Evolutionary conservation across 169 alveolate species (phyloP).

Genomic region (Theileria sp.): DNA sequence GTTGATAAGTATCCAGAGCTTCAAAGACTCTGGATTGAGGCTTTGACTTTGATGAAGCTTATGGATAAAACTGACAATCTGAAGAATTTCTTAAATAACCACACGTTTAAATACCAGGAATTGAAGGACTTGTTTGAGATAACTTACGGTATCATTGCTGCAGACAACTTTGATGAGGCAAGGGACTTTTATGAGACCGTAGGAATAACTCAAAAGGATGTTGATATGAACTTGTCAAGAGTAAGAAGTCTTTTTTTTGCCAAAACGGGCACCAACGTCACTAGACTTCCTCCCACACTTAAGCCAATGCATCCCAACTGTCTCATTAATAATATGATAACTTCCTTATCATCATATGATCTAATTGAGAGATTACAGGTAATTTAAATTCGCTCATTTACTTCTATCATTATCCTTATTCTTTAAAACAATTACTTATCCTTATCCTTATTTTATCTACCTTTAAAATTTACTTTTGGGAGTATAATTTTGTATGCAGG

Average conservation of each 20-base stretch:
- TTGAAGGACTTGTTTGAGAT: conserved; percentile 46
- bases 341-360: conserved; percentile 57
- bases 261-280: conserved; percentile 48
- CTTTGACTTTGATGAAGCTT: conserved; percentile 37
- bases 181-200: conserved; percentile 56
- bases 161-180: conserved; percentile 37
- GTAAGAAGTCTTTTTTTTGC: conserved; percentile 43
- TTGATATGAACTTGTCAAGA: conserved; percentile 37
- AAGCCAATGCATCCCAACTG: conserved; percentile 43
- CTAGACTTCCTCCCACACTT: conserved; percentile 60
- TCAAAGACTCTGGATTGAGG: conserved; percentile 45
- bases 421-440: no score
- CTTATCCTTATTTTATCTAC: background rate
- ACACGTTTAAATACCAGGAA: conserved; percentile 51
- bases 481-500: background rate
- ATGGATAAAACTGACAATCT: conserved; percentile 51
- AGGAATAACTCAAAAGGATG: conserved; percentile 57
- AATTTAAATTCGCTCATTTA: conserved; percentile 12
- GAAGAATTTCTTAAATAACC: conserved; percentile 31
- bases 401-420: background rate
- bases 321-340: conserved; percentile 57
- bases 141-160: conserved; percentile 62
- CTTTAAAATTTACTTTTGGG: background rate
- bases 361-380: conserved; percentile 51
- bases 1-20: conserved; percentile 46